Evolutionary conservation across 2,329 filamentous ascomycete genomes (phyloP).

Genomic region (Dactylonectria estremocensis): DNA sequence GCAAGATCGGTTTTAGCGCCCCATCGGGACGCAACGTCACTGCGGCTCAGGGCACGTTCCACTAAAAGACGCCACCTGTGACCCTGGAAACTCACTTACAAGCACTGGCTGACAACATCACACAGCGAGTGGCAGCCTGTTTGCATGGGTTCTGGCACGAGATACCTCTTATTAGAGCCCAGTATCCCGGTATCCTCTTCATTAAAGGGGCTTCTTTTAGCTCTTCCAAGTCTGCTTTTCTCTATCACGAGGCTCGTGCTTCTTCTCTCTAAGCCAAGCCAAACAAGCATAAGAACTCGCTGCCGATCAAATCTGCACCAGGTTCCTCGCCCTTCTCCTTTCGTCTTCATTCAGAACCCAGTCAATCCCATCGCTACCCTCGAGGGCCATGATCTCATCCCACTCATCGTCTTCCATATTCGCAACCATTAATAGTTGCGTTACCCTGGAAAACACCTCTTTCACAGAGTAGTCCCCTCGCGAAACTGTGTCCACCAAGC

Average conservation of each 20-base stretch:
- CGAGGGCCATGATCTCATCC: conserved; percentile 76
- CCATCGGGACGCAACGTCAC: conserved; percentile 1
- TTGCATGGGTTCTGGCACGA: neutral
- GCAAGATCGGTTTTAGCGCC: conserved; percentile 20
- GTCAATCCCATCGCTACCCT: conserved; percentile 75
- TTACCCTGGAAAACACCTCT: conserved; percentile 82
- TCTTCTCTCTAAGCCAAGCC: conserved; percentile 25
- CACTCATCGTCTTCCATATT: conserved; percentile 98
- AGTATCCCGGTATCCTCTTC: conserved; percentile 2
- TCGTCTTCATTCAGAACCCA: conserved; percentile 84
- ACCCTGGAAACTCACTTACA: neutral
- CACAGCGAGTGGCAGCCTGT: too few species aligned
- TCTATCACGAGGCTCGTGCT: conserved; percentile 32
- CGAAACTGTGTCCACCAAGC: conserved; percentile 78
- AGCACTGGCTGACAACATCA: neutral
- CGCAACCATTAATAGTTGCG: conserved; percentile 87
- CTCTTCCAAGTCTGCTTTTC: conserved; percentile 19
- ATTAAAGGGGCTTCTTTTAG: neutral
- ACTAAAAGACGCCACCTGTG: conserved; percentile 8
- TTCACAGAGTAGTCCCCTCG: conserved; percentile 83
- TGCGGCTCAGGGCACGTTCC: conserved; percentile 27
- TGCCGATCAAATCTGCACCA: conserved; percentile 64
- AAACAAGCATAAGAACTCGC: conserved; percentile 9
- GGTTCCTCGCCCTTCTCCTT: conserved; percentile 77
- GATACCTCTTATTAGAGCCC: neutral